Evolutionary conservation across 352 stramenopile genomes (phyloP).

Genomic region (Phytophthora podocarpi): DNA sequence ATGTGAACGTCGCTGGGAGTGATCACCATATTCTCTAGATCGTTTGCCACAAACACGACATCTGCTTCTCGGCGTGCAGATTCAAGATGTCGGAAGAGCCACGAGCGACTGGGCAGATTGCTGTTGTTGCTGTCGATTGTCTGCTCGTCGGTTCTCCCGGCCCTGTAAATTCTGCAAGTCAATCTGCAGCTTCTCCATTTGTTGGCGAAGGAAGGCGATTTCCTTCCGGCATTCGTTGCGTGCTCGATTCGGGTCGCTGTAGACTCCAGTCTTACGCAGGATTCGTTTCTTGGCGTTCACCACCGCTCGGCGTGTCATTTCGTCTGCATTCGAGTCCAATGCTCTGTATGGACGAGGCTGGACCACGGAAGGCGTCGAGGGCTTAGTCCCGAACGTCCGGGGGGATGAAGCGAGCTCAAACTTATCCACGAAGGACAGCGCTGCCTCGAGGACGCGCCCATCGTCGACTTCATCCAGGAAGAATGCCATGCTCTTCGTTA

Average conservation of each 20-base stretch:
- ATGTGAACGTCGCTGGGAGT: constrained; percentile 17
- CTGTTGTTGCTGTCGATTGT: neutral
- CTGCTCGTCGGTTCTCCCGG: neutral
- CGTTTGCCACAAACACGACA: constrained; percentile 22
- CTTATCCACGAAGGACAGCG: neutral
- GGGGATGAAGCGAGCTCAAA: neutral
- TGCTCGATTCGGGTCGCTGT: neutral
- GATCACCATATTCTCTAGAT: constrained; percentile 11
- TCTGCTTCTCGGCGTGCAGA: constrained; percentile 20
- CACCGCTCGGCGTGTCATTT: neutral
- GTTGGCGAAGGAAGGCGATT: neutral
- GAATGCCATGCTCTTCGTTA: too few relatives aligned
- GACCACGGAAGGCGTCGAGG: too few relatives aligned
- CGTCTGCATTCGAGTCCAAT: neutral
- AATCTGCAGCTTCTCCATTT: neutral
- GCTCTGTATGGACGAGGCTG: too few relatives aligned
- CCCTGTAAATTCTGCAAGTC: neutral
- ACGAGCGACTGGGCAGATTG: neutral
- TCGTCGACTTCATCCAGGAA: too few relatives aligned
- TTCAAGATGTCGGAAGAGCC: constrained; percentile 20
- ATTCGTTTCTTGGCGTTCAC: neutral
- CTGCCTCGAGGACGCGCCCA: too few relatives aligned
- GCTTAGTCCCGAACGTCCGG: too few relatives aligned
- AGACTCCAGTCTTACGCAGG: neutral
- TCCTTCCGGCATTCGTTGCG: neutral